Base-by-base conservation (phyloP, 2,329 filamentous ascomycete genomes). In the Nigrospora oryzae region DNA sequence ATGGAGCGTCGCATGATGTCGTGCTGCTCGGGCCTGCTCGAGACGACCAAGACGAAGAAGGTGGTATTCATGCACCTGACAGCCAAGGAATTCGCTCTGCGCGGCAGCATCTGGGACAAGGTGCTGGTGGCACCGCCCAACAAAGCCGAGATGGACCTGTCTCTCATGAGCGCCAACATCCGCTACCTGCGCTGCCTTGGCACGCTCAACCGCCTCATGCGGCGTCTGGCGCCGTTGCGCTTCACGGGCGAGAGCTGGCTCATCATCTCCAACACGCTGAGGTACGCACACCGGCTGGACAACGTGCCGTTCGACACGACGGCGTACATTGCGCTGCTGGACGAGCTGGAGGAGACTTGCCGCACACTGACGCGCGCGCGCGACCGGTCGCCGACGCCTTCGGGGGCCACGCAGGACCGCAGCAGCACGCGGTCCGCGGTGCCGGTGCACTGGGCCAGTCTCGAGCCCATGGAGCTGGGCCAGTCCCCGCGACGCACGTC, bases 1-100 rank as follows among this genome's bases (percentile, higher is more conserved):
- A 59, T 60, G 57, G 53, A 60, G 42, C 50, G 51, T 11, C 54
- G 56, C 7, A 46, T 62, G 10, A 36, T 44, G 17, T 44, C 48
- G 11, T 59, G 53, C 38, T 62, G 59, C 28, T 53, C 56, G 5
- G 53, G 56, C 4, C 56, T 62, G 19, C 46, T 62, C 2, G 54
- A 58, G 32, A 56, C 55, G 4, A 56, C 57, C 36, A 16, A 16
- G 6, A 5, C 13, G 34, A 36, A 36, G 15, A 36, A 36, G 34
- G 43, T 45, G 16, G 37, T 19, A n/a, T 45, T 45, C 14, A 45
- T 40, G 43, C 43, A 45, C 17, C 15, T 45, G 28, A 45, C 43
- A 5, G 36, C 43, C 28, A 45, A 45, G 19, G 43, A 45, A n/a
- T 45, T 45, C n/a, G 23, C 38, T 15, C n/a, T 37, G 17, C 36